Evolutionary conservation across 2,329 filamentous ascomycete genomes (phyloP).

Genomic region (Talaromyces sp.): DNA sequence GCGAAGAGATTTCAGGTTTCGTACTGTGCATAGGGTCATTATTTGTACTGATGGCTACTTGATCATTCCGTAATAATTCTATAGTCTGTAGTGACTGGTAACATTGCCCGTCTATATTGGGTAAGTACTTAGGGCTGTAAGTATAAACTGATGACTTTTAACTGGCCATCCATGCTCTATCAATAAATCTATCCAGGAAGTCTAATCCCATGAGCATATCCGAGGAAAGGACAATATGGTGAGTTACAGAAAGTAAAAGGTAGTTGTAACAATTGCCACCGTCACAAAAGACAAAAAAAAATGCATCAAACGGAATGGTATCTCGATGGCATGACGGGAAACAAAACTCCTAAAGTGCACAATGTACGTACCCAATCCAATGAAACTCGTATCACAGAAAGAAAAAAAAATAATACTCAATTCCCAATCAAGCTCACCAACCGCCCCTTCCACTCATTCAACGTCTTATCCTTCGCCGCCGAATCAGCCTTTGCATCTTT

Average conservation of each 20-base stretch:
- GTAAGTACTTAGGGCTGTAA: background rate
- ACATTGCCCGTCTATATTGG: background rate
- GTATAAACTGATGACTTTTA: too few species aligned
- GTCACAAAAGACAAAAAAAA: background rate
- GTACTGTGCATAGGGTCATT: too few species aligned
- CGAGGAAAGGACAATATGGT: background rate
- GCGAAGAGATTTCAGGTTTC: too few species aligned
- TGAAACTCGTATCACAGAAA: background rate
- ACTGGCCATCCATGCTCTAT: background rate
- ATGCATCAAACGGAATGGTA: slow-evolving; percentile 12
- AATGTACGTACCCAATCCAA: background rate
- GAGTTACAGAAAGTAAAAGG: background rate
- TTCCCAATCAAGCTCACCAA: slow-evolving; percentile 18
- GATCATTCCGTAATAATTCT: too few species aligned
- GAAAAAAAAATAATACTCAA: background rate
- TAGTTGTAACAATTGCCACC: background rate
- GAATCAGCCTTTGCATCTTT: slow-evolving; percentile 14
- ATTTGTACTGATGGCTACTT: too few species aligned
- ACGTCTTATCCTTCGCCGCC: slow-evolving; percentile 12
- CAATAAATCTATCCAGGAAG: too few species aligned
- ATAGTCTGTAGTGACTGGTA: too few species aligned
- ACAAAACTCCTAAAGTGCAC: background rate
- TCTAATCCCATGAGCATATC: too few species aligned
- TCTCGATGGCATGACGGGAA: background rate
- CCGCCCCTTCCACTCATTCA: slow-evolving; percentile 20